phyloP scores from a whole-genome alignment of 192 early-diverging fungal species.

The Linnemannia schmuckeri region DNA sequence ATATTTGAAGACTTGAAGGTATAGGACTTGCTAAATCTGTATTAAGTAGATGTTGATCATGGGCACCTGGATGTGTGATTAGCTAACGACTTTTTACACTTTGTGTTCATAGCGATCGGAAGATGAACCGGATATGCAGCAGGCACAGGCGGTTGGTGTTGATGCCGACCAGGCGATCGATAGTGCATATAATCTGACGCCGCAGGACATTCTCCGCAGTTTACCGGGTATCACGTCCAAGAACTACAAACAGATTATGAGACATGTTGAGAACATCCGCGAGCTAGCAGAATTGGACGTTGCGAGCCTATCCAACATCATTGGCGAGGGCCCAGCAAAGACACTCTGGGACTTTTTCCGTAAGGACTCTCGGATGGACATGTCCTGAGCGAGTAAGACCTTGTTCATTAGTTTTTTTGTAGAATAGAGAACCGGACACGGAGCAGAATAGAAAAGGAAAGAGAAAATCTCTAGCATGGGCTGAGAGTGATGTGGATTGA shows the following conservation, averaged over 20 bases:
- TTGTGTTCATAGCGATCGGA: conserved; percentile 70
- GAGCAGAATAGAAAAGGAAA: too few relatives aligned
- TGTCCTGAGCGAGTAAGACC: conserved; percentile 3
- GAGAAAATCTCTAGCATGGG: too few relatives aligned
- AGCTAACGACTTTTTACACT: neutral
- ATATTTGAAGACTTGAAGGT: conserved; percentile 95
- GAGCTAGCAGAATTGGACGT: conserved; percentile 70
- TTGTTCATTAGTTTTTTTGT: neutral
- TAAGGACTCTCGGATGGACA: conserved; percentile 44
- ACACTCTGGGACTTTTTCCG: conserved; percentile 79
- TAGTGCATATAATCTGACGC: conserved; percentile 75
- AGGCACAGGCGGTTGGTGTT: conserved; percentile 78
- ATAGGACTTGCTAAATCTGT: neutral
- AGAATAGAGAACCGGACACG: too few relatives aligned
- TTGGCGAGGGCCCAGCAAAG: conserved; percentile 75
- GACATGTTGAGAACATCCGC: conserved; percentile 69
- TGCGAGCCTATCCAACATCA: conserved; percentile 58
- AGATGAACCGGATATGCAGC: conserved; percentile 79
- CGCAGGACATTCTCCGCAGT: conserved; percentile 84
- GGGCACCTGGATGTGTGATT: neutral
- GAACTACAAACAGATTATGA: conserved; percentile 86
- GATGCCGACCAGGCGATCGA: conserved; percentile 73
- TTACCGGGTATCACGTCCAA: conserved; percentile 88
- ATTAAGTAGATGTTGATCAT: conserved; percentile 6
- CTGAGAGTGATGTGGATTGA: too few relatives aligned